Base-by-base conservation (phyloP, 768 basidiomycete species). In the Sistotremastrum suecicum region DNA sequence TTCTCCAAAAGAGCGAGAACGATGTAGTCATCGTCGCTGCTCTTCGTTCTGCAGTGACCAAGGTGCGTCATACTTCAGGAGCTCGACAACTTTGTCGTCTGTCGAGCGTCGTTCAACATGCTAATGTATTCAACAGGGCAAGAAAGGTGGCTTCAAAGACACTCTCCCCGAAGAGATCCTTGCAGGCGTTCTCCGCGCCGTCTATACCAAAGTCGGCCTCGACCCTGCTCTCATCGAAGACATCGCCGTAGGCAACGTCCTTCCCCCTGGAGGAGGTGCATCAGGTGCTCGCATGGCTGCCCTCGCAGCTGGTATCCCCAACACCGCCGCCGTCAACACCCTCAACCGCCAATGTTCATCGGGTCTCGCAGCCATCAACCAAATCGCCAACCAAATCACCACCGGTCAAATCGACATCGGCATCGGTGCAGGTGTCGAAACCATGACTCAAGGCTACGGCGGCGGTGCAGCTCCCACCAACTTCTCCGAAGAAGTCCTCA, bases 21-120 rank as follows among this genome's bases (percentile, higher is more conserved):
- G 90, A 94, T 63, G 82, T 97, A 9, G 94, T 98, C 51, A 84
- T 97, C 59, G 78, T 89, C 56, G 67, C 78, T 7, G 91, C 92
- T 20, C 75, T 88, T 41, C 80, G 95, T 51, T 89, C 91, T 39
- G 87, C 95, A 29, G 72, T 94, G 49, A 95, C 92, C 32, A 94
- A 91, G 74, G 89, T 86, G 34, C 45, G 69, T 57, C 6, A 39
- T 8, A 5, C 36, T 30, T 7, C 30, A 11, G 12, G 41, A 38
- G 31, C 36, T 47, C 20, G 20, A 20, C 20, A 20, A 20, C 20
- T 20, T 20, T 20, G 20, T 20, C 20, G 20, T 20, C 20, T 20
- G 20, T 20, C 20, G 20, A 20, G 20, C 20, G 20, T 20, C 20
- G 20, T 20, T 20, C 20, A 20, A 20, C 20, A 20, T 20, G 20